A percentile compares a stretch with the other conserved stretches of the same genome.
Evolutionary conservation across 768 basidiomycete genomes (phyloP).

Genomic region (Hemileccinum impolitum): DNA sequence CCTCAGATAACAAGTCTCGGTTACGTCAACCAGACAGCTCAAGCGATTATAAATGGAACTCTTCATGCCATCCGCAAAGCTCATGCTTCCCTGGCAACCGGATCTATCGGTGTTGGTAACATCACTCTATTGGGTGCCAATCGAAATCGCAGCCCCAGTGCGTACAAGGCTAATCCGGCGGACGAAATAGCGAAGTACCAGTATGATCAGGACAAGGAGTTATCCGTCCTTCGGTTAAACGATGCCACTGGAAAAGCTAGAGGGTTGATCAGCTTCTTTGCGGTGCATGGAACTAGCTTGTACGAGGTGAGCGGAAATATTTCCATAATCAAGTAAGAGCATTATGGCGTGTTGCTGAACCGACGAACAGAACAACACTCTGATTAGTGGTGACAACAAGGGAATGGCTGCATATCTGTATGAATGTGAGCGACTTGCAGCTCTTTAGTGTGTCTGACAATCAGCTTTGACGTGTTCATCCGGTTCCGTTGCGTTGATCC

Average conservation of each 20-base stretch:
- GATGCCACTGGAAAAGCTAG: constrained; percentile 53
- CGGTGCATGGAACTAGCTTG: constrained; percentile 79
- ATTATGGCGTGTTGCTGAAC: not conserved
- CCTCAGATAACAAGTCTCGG: constrained; percentile 75
- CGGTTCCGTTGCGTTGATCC: not conserved
- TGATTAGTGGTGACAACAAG: constrained; percentile 81
- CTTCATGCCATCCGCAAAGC: constrained; percentile 67
- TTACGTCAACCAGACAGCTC: constrained; percentile 67
- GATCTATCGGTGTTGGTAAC: constrained; percentile 62
- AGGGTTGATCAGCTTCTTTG: constrained; percentile 71
- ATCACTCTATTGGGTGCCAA: constrained; percentile 67
- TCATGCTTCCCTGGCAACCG: constrained; percentile 57
- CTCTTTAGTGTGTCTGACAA: not conserved
- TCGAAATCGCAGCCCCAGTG: constrained; percentile 70
- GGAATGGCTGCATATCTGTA: constrained; percentile 83
- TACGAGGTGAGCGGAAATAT: constrained; percentile 49
- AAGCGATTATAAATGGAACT: constrained; percentile 68
- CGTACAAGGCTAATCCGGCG: constrained; percentile 72
- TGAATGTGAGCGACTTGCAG: constrained; percentile 47
- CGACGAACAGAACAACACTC: constrained; percentile 63
- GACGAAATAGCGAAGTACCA: constrained; percentile 64
- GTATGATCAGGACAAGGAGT: constrained; percentile 71
- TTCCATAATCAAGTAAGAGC: not conserved
- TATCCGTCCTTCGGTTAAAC: constrained; percentile 66
- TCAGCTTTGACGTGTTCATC: not conserved